Base-by-base conservation (phyloP, 192 early-diverging fungal genomes). In the Coemansia aciculifera region DNA sequence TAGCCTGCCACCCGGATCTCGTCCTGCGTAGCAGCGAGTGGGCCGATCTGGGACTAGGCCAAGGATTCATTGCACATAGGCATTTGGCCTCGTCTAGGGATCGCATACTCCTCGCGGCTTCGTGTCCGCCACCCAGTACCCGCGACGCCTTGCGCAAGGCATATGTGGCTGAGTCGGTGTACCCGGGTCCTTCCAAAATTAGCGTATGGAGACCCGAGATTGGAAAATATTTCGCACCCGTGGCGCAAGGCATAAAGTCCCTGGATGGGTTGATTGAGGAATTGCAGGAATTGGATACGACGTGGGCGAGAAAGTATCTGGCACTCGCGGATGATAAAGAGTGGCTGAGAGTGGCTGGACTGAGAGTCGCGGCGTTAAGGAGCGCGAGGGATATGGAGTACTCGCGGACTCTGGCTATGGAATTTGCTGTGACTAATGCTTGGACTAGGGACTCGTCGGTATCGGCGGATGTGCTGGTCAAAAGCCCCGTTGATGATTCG, bases 101-200 rank as follows among this genome's bases (percentile, higher is more conserved):
- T 34, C 63, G 67, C 19, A 75, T 81, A 32, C 52, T 81, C n/a
- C 34, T 81, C 4, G 78, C 78, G 0, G 78, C 78, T 0, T 81
- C 78, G 17, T 81, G 78, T 57, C 78, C 78, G 15, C 78, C 78
- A 11, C 78, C 78, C 10, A 67, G 69, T 13, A 81, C 78, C 3
- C 69, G 78, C 24, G 64, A 68, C 17, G 78, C 78, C 0, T 34
- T 81, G 49, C 66, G 78, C 63, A 75, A 81, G 40, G 69, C 78
- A 15, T 81, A 66, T 46, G 38, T 72, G 0, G 71, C 67, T 0
- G 78, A 81, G 36, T 81, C 78, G 0, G 63, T 63, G 37, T 81
- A 81, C 17, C 70, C 73, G 7, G 78, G 78, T 6, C 78, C 78
- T 1, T 81, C 73, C 34, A 68, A 68, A 27, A 66, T 81, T 34